Base-by-base conservation (phyloP, 2,329 filamentous ascomycete genomes). In the Emmonsiellopsis sp. region DNA sequence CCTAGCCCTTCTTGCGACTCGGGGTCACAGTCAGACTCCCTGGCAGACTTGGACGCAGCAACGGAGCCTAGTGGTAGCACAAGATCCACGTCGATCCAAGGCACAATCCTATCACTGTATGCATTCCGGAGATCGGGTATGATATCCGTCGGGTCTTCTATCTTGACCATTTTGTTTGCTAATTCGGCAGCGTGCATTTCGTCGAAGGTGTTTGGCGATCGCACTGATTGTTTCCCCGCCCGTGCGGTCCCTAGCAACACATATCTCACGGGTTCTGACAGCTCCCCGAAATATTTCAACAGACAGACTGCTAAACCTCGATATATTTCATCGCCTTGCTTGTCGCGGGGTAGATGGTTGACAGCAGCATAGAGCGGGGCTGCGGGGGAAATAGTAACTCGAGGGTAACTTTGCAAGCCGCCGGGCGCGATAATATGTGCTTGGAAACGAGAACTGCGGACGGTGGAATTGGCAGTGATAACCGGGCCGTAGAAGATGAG, bases 131-230 rank as follows among this genome's bases (percentile, higher is more conserved):
- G 74, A 55, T 86, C 84, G 43, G 80, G 77, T 53, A 94, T 80
- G 31, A 93, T 80, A 13, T 90, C 85, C 40, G 76, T 73, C 1
- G 84, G 80, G 65, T 90, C 87, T 46, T 95, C 89, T 58, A 92
- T 85, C 71, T 81, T 85, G 57, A 84, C 80, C 85, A 97, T 93
- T 49, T 83, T 82, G 68, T 87, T 86, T 51, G 92, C 91, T 55
- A 98, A 74, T 63, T 95, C 88, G 43, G 91, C 93, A 17, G 92
- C 90, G 78, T 98, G 93, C 69, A 92, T 85, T 67, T 96, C 90
- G 57, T 87, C 82, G 70, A 97, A 97, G 55, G 95, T 77, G 43
- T 78, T 76, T 17, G 86, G 81, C 1, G 80, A 78, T 42, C 83
- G 85, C 42, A 81, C 82, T 49, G 81, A 76, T 54, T 80, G 77